Evolutionary conservation across 345 rosid species (phyloP), one percentile per base, ranked within the genome.

Genomic region (Salix exigua): DNA sequence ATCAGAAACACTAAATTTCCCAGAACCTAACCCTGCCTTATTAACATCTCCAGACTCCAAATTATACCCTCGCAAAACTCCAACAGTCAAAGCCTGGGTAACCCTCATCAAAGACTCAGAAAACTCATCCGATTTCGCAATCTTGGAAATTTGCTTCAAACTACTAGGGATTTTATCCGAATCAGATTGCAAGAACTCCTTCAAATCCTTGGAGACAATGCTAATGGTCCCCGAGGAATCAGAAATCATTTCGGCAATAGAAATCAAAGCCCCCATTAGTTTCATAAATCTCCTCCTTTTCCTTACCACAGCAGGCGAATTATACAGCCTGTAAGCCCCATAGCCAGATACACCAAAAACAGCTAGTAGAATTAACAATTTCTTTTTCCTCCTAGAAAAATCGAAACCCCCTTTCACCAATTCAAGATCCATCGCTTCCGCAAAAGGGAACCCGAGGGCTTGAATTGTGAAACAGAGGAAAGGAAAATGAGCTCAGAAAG

Each of bases 151-250:
- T 83, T 96, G 99, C 83, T 77, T 94, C 81, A 96, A 81, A 70
- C 99, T 94, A 67, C 87, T 91, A 10, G 99, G 99, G 66, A 92
- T 83, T 70, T 92, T 83, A 53, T 94, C 94, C 0, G 97, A 85
- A 79, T 90, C 97, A 2, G 98, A 94, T 62, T 33, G 83, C 73
- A 96, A 78, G 42, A 96, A 96, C 75, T 68, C 79, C 62, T 83
- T 92, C 83, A 96, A 74, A 66, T 96, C 98, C 79, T 80, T 88
- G 19, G 91, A 87, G 30, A 96, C 89, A 61, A 96, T 73, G 51
- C 85, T 80, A 10, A 89, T 46, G 28, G 89, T 78, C 62, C 89
- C 99, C 0, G 92, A 84, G 0, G 99, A 94, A 46, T 96, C 97
- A 6, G 93, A 87, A 64, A 89, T 82, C 88, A 91, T 69, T 63